Conservation (phyloP, 1,284 basidiomycete genomes). For the Singerocomus inundabilis region DNA sequence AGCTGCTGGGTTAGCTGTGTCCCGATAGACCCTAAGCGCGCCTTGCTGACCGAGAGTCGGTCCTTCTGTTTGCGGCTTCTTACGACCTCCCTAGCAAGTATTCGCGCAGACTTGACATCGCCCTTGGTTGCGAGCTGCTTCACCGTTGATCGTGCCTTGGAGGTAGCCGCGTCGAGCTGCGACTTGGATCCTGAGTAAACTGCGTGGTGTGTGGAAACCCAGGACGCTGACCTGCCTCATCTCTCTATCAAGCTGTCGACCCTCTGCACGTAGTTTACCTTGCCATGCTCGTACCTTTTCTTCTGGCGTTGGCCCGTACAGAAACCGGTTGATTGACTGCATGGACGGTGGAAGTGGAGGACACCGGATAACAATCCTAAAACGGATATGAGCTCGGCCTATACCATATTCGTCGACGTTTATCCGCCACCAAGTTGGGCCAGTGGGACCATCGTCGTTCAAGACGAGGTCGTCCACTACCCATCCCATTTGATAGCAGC, state of each 20-base stretch:
- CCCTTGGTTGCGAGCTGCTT: conserved; percentile 92
- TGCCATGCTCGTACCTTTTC: conserved; percentile 91
- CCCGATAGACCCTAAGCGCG: conserved; percentile 87
- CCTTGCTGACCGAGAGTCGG: conserved; percentile 89
- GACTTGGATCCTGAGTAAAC: conserved; percentile 20
- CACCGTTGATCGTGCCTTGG: conserved; percentile 79
- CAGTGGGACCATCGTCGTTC: too few species aligned
- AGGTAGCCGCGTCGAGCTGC: conserved; percentile 81
- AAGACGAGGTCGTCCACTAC: too few species aligned
- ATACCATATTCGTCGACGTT: conserved; percentile 7
- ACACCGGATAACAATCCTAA: conserved; percentile 13
- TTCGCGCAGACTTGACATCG: conserved; percentile 89
- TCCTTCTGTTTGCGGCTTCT: conserved; percentile 94
- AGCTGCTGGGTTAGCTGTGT: conserved; percentile 92
- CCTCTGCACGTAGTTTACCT: conserved; percentile 74
- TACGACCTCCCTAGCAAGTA: conserved; percentile 93
- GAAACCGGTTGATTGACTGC: conserved; percentile 86
- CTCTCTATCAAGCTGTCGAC: conserved; percentile 84
- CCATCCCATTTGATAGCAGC: too few species aligned
- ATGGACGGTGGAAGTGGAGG: conserved; percentile 41
- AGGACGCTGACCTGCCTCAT: conserved; percentile 79
- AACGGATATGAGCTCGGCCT: conserved; percentile 5
- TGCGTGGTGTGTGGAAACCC: conserved; percentile 12
- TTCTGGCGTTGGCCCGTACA: conserved; percentile 94
- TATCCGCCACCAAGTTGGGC: too few species aligned